phyloP scores from a whole-genome alignment of 257 asterid species.

The Forsythia suspensa region DNA sequence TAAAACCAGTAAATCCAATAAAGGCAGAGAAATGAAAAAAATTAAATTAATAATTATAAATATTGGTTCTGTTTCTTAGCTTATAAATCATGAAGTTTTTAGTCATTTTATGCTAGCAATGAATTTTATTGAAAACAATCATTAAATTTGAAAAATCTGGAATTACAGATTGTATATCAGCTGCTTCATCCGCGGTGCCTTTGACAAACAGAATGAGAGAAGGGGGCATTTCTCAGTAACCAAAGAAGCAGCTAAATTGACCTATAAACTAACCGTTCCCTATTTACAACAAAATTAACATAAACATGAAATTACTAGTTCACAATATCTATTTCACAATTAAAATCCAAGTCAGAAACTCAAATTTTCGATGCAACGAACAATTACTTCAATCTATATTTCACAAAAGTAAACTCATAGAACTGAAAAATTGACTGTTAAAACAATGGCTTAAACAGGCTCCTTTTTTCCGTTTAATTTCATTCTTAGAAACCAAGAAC shows the following conservation, averaged over 20 bases:
- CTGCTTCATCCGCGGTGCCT: too few species aligned
- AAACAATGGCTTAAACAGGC: too few species aligned
- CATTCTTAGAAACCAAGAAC: too few species aligned
- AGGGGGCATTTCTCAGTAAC: not conserved
- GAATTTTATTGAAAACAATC: too few species aligned
- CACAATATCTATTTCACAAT: not conserved
- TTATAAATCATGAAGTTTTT: too few species aligned
- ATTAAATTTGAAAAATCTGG: too few species aligned
- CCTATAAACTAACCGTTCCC: not conserved
- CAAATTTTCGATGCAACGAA: not conserved
- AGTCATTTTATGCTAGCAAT: too few species aligned
- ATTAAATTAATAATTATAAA: too few species aligned
- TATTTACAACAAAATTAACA: not conserved
- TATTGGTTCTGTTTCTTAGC: too few species aligned
- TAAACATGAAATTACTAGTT: not conserved
- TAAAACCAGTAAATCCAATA: conserved; percentile 25
- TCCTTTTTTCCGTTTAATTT: too few species aligned
- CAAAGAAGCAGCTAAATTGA: not conserved
- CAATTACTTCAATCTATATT: conserved; percentile 2
- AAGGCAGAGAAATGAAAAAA: too few species aligned
- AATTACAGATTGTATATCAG: too few species aligned
- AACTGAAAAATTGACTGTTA: conserved; percentile 43
- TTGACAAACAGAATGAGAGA: not conserved
- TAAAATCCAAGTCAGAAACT: not conserved
- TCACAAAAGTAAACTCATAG: conserved; percentile 10